Evolutionary conservation across 345 rosid genomes (phyloP).

Genomic region (Aquilaria yunnanensis): DNA sequence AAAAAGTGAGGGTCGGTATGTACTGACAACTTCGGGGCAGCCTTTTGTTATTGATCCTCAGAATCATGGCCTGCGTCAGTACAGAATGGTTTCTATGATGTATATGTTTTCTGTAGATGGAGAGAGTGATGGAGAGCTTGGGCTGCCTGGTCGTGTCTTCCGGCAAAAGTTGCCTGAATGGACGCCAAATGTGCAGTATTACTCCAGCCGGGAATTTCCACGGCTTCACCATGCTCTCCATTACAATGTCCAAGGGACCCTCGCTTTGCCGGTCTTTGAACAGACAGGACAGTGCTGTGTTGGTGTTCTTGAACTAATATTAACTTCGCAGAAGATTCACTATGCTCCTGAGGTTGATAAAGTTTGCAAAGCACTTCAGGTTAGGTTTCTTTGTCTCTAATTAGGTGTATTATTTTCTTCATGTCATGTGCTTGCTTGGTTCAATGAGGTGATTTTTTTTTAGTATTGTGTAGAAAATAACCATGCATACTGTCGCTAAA

Average conservation of each 20-base stretch:
- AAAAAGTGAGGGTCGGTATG: constrained; percentile 42
- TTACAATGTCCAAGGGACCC: constrained; percentile 70
- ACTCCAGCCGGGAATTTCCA: constrained; percentile 69
- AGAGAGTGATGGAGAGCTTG: constrained; percentile 62
- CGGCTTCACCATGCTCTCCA: constrained; percentile 74
- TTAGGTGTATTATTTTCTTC: neutral
- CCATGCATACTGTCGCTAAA: neutral
- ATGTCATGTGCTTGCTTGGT: constrained; percentile 1
- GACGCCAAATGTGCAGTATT: constrained; percentile 94
- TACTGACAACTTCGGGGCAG: constrained; percentile 83
- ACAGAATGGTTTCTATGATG: constrained; percentile 77
- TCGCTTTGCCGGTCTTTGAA: constrained; percentile 94
- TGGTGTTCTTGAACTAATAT: constrained; percentile 82
- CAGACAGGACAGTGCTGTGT: constrained; percentile 75
- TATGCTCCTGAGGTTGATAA: constrained; percentile 93
- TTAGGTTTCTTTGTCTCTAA: constrained; percentile 31
- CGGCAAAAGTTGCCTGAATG: constrained; percentile 77
- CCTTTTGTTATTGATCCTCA: constrained; percentile 80
- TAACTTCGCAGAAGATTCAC: constrained; percentile 81
- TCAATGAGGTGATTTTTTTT: neutral
- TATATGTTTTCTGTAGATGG: constrained; percentile 75
- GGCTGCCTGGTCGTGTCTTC: constrained; percentile 98
- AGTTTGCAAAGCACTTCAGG: constrained; percentile 99
- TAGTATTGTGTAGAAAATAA: neutral
- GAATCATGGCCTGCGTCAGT: constrained; percentile 70